Conservation (phyloP, 208 protist species). For the Trypanosoma lewisi region DNA sequence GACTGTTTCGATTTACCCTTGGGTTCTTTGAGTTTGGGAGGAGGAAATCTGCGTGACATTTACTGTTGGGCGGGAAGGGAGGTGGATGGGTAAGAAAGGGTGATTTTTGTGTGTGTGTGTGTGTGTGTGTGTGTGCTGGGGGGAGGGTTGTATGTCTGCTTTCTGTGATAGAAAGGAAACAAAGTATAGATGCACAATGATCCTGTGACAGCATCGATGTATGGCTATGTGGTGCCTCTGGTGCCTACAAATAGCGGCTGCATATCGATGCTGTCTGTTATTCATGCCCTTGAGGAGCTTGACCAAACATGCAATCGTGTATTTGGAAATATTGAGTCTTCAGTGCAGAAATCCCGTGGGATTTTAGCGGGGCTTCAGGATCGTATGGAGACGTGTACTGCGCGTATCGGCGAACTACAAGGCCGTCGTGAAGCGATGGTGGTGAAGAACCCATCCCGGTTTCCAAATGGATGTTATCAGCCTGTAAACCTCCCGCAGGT, state of each 20-base stretch:
- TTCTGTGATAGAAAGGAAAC: background rate
- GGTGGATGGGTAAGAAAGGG: too few species aligned
- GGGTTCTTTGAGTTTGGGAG: background rate
- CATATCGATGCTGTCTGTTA: constrained; percentile 21
- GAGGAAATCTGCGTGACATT: background rate
- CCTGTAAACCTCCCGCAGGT: constrained; percentile 13
- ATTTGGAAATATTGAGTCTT: constrained; percentile 29
- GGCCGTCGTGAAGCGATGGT: constrained; percentile 29
- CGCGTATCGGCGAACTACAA: constrained; percentile 24
- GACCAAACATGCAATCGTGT: constrained; percentile 21
- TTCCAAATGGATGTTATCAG: constrained; percentile 12
- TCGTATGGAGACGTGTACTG: constrained; percentile 21
- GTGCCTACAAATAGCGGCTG: constrained; percentile 29
- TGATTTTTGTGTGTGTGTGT: too few species aligned
- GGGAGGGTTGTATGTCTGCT: background rate
- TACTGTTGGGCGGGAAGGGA: too few species aligned
- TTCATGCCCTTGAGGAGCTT: constrained; percentile 24
- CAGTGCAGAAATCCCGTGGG: constrained; percentile 15
- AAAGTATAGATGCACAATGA: constrained; percentile 23
- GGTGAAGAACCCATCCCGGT: constrained; percentile 23
- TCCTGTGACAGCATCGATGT: constrained; percentile 5
- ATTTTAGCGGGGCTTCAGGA: constrained; percentile 20
- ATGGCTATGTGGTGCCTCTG: constrained; percentile 26
- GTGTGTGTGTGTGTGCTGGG: too few species aligned
- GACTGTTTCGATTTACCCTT: too few species aligned